Conservation (phyloP, 1,284 basidiomycete genomes). For the Xanthoconium separans region DNA sequence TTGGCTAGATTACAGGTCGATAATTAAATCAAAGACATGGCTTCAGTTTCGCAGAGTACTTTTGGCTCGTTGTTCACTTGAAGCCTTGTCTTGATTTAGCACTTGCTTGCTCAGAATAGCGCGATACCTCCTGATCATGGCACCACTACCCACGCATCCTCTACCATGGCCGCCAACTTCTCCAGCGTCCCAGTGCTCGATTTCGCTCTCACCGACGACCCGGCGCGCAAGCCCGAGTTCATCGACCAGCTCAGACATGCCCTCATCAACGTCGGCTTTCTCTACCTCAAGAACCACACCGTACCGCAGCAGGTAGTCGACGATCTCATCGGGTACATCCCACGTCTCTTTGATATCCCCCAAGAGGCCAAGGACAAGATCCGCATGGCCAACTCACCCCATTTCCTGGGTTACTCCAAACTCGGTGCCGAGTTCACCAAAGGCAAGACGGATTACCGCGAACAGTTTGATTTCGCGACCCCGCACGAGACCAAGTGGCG, state of each 20-base stretch:
- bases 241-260: slow-evolving; percentile 49
- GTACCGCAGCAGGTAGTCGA: slow-evolving; percentile 35
- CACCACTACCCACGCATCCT: slow-evolving; percentile 5
- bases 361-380: slow-evolving; percentile 37
- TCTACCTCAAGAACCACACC: slow-evolving; percentile 49
- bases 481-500: slow-evolving; percentile 36
- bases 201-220: slow-evolving; percentile 27
- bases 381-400: slow-evolving; percentile 39
- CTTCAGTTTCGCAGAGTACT: too few relatives aligned
- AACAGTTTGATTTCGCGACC: slow-evolving; percentile 43
- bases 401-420: slow-evolving; percentile 41
- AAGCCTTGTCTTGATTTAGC: neutral
- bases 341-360: slow-evolving; percentile 38
- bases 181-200: slow-evolving; percentile 34
- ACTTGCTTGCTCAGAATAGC: slow-evolving; percentile 13
- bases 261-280: slow-evolving; percentile 53
- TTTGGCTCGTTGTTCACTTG: too few relatives aligned
- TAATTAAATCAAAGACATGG: neutral
- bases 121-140: slow-evolving; percentile 18
- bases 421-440: slow-evolving; percentile 40
- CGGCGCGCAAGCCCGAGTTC: slow-evolving; percentile 38
- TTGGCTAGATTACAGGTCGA: neutral
- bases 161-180: slow-evolving; percentile 31
- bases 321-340: slow-evolving; percentile 30
- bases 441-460: slow-evolving; percentile 36